These are phyloP conservation scores for Arabidopsis arenosa DNA, from an alignment of 345 rosid genomes.

Conservation along the genomic window DNA sequence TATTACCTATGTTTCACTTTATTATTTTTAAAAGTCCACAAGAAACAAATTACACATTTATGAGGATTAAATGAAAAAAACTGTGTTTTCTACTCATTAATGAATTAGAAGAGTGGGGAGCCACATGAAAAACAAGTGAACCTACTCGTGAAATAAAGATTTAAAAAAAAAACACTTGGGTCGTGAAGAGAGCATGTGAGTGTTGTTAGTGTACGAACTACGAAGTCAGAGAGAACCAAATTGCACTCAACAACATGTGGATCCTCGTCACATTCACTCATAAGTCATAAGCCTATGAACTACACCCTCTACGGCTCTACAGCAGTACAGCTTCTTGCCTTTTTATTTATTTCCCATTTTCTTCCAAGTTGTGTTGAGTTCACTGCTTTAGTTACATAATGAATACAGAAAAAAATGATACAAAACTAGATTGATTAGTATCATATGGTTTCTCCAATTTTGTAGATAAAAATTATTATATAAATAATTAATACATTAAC, in stretches of 20 bases:
- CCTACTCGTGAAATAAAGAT: conserved; percentile 1
- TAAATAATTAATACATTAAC: too few species aligned
- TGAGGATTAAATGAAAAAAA: conserved; percentile 16
- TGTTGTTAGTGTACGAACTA: not conserved
- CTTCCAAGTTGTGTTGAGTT: not conserved
- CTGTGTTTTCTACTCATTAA: not conserved
- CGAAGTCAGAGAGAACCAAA: conserved; percentile 29
- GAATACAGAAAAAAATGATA: not conserved
- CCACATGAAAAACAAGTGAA: conserved; percentile 7
- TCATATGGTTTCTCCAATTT: not conserved
- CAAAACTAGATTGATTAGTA: not conserved
- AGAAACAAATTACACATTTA: conserved; percentile 28
- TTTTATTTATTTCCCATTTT: not conserved
- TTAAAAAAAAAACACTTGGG: not conserved
- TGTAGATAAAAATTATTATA: not conserved
- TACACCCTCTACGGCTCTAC: not conserved
- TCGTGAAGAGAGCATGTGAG: not conserved
- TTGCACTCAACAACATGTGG: conserved; percentile 37
- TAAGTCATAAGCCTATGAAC: conserved; percentile 2
- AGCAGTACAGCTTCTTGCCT: not conserved
- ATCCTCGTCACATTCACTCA: conserved; percentile 33
- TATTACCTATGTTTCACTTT: not conserved
- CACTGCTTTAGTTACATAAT: not conserved
- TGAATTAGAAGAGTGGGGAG: not conserved
- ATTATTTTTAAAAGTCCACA: not conserved